Percentiles rank a stretch among this genome's conserved stretches.
Conservation (phyloP, 2,329 filamentous ascomycete genomes). For the Alternaria triticina region DNA sequence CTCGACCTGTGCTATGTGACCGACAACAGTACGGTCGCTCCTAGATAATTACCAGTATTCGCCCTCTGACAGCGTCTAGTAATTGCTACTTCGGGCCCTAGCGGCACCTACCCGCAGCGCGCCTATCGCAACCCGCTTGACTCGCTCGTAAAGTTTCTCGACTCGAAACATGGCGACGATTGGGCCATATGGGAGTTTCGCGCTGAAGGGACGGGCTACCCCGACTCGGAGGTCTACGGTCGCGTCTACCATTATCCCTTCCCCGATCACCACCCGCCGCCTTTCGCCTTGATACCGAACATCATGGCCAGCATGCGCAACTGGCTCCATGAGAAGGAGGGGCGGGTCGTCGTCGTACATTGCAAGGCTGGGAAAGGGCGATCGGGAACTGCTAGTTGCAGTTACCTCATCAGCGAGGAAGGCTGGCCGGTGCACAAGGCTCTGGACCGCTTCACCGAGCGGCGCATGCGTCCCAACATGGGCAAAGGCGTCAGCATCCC, state of each 20-base stretch:
- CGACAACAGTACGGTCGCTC: constrained; percentile 63
- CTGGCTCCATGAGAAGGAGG: constrained; percentile 67
- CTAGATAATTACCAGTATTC: constrained; percentile 42
- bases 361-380: constrained; percentile 97
- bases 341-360: constrained; percentile 85
- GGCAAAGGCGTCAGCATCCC: constrained; percentile 91
- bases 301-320: constrained; percentile 93
- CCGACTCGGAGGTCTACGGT: constrained; percentile 84
- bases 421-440: constrained; percentile 71
- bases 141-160: constrained; percentile 84
- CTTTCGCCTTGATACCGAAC: constrained; percentile 84
- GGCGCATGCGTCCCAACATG: constrained; percentile 88
- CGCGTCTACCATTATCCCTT: constrained; percentile 91
- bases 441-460: constrained; percentile 73
- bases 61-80: constrained; percentile 55
- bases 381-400: constrained; percentile 85
- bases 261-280: constrained; percentile 96
- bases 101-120: constrained; percentile 84
- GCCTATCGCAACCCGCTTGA: constrained; percentile 95
- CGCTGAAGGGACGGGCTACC: constrained; percentile 94
- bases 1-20: constrained; percentile 97
- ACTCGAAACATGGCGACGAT: constrained; percentile 75
- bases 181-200: constrained; percentile 99
- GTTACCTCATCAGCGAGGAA: constrained; percentile 89
- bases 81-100: constrained; percentile 82